Conservation (phyloP, 129 eudicot genomes). For the Logfia minima region DNA sequence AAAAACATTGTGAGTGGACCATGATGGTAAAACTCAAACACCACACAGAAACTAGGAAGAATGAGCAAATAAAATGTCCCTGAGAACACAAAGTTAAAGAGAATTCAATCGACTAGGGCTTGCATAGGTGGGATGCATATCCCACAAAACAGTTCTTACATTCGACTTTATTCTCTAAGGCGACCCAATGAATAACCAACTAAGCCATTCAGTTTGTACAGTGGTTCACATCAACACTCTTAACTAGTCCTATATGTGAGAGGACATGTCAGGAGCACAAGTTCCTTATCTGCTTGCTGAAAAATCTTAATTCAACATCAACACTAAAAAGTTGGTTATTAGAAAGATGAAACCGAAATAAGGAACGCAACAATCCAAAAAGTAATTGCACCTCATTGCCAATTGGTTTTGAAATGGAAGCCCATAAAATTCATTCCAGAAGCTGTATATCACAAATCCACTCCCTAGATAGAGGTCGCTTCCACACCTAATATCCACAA, state of each 20-base stretch:
- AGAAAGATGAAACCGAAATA: too few species aligned
- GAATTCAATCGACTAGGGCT: conserved; percentile 11
- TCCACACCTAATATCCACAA: not conserved
- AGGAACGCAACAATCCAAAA: not conserved
- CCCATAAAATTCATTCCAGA: not conserved
- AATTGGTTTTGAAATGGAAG: not conserved
- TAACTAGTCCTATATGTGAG: not conserved
- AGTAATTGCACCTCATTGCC: not conserved
- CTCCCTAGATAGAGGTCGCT: not conserved
- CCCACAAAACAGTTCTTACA: not conserved
- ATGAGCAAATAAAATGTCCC: not conserved
- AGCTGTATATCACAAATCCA: not conserved
- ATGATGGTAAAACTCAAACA: not conserved
- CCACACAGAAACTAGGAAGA: not conserved
- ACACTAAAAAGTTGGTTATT: not conserved
- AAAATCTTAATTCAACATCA: conserved; percentile 1
- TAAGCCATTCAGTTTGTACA: not conserved
- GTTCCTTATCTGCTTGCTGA: not conserved
- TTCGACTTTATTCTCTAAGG: not conserved
- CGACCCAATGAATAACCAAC: not conserved
- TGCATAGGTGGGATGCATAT: not conserved
- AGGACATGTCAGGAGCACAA: conserved; percentile 1
- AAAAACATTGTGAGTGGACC: not conserved
- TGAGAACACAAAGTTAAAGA: not conserved
- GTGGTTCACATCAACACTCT: not conserved